phyloP scores from a whole-genome alignment of 768 basidiomycete genomes.

The Mrakia frigida region DNA sequence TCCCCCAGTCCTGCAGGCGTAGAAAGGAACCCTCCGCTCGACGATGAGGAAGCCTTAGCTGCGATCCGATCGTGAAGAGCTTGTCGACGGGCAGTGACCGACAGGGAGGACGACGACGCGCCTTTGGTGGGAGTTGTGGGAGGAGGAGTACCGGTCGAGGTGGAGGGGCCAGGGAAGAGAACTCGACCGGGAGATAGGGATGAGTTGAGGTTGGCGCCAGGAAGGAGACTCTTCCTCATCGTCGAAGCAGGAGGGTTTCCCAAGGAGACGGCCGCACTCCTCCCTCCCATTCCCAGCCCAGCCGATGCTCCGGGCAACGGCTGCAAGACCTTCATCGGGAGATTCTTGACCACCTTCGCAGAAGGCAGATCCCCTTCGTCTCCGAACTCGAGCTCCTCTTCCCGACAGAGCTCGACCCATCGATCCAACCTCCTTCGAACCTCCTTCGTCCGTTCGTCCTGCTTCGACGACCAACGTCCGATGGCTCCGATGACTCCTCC shows the following conservation, averaged over 20 bases:
- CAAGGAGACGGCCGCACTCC: background rate
- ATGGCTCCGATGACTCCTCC: constrained; percentile 30
- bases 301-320: constrained; percentile 5
- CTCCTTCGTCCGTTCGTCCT: constrained; percentile 12
- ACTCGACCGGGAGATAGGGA: constrained; percentile 1
- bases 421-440: constrained; percentile 15
- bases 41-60: constrained; percentile 15
- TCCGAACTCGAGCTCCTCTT: constrained; percentile 1
- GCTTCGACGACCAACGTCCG: constrained; percentile 25
- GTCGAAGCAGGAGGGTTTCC: constrained; percentile 9
- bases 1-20: background rate
- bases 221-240: constrained; percentile 1
- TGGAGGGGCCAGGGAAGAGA: background rate
- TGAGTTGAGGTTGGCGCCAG: too few relatives aligned
- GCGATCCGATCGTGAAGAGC: constrained; percentile 28
- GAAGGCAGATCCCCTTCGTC: background rate
- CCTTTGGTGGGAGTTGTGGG: background rate
- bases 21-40: background rate
- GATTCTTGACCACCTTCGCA: background rate
- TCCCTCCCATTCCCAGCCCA: background rate
- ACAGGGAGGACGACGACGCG: background rate
- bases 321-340: constrained; percentile 16
- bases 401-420: constrained; percentile 15
- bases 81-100: constrained; percentile 22
- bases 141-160: background rate